A percentile compares a stretch with the other conserved stretches of the same genome.
Evolutionary conservation across 78 protist species (phyloP).

Genomic region (slime mould (Dictyostelium discoideum)): DNA sequence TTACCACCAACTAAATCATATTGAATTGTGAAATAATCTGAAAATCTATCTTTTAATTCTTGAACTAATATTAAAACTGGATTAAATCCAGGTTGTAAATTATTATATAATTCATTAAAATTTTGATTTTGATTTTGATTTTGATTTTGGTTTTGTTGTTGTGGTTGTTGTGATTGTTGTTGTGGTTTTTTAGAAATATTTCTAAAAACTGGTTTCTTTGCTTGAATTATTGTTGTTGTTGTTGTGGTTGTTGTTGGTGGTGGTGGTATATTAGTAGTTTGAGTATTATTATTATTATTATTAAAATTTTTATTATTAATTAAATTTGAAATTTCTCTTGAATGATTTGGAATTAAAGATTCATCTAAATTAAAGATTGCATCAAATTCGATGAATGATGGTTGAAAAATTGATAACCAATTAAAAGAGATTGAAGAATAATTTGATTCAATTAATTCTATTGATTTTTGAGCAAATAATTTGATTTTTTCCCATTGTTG

Average conservation of each 20-base stretch:
- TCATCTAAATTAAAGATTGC: conserved; percentile 24
- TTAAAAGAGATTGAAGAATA: not conserved
- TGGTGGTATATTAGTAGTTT: not conserved
- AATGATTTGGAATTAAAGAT: conserved; percentile 8
- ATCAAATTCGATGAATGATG: conserved; percentile 25
- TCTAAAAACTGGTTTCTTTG: conserved; percentile 17
- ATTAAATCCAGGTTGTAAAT: conserved; percentile 34
- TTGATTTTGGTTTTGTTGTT: not conserved
- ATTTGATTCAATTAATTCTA: not conserved
- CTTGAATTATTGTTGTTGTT: not conserved
- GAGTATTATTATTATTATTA: not conserved
- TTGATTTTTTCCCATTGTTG: not conserved
- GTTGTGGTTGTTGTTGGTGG: not conserved
- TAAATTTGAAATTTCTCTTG: conserved; percentile 19
- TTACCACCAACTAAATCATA: conserved; percentile 67
- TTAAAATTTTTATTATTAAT: conserved; percentile 4
- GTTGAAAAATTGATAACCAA: conserved; percentile 47
- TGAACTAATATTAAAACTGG: not conserved
- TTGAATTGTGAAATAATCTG: conserved; percentile 23
- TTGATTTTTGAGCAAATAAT: conserved; percentile 21
- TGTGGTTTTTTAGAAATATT: not conserved
- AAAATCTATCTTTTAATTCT: conserved; percentile 10
- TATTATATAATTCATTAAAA: not conserved
- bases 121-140: not conserved
- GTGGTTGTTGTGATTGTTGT: not conserved